Base-by-base conservation (phyloP, 2,329 filamentous ascomycete genomes). In the Neonectria sp. region DNA sequence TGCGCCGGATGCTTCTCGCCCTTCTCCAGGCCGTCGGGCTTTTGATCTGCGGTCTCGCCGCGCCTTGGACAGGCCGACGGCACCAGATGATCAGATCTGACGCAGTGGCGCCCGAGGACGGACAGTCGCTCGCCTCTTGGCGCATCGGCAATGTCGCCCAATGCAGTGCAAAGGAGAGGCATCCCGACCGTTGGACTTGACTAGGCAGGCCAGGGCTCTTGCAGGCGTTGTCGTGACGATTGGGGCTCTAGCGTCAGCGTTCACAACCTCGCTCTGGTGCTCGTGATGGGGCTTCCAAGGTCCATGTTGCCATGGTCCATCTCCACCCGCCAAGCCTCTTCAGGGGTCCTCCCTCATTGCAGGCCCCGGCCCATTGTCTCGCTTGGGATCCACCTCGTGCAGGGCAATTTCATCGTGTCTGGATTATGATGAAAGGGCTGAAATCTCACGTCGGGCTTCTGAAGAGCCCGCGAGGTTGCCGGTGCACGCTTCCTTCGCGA, bases 151-250 rank as follows among this genome's bases (percentile, higher is more conserved):
- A 67, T 66, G 71, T 72, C 58, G 48, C 73, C 63, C 24, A 63
- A 68, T 70, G 35, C 43, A 67, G 62, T 55, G 45, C 60, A 55
- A 60, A 58, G 57, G 56, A 62, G 49, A 69, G 48, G 55, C 51
- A 63, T 69, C 53, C 68, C 46, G 64, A 43, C 58, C 66, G 52
- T 59, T 43, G 37, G n/a, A 21, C 29, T 13, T 4, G 37, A 27
- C 24, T 29, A 53, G 40, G 45, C 46, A 60, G 33, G 17, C 53
- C 46, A 51, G 49, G 52, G 12, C 15, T 48, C 46, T 40, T 55
- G 33, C 63, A 56, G 52, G 60, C 65, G 73, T 75, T 75, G 73
- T 72, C 73, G 57, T 70, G 71, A 71, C 73, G 48, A 75, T 74
- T 69, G 11, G 24, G 51, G 52, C 43, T 35, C 52, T 49, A 60